Base-by-base conservation (phyloP, 163 green algal species). In the Volvox carteri region DNA sequence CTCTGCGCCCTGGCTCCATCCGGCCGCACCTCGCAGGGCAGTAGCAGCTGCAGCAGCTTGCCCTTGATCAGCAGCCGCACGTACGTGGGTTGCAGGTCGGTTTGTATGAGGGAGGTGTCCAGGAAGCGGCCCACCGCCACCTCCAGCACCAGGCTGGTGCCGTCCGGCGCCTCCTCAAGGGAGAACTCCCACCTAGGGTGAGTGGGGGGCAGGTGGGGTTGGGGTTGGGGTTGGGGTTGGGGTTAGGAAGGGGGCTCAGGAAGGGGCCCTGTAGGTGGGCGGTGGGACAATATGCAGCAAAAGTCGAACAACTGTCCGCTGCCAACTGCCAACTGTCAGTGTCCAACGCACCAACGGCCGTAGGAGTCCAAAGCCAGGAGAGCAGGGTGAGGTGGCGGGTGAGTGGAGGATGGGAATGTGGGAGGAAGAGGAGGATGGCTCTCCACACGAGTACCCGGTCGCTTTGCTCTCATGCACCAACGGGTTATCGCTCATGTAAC, bases 51-150 rank as follows among this genome's bases (percentile, higher is more conserved):
- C 90, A 99, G 94, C 92, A 99, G 87, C 70, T 93, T 92, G 12
- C 97, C 97, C 93, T 98, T 98, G 78, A 98, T 95, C 33, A 99
- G 94, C 67, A 99, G 89, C 4, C 96, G 92, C 25, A 97, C 94
- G 67, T 92, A 89, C 0, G 28, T 65, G 14, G 96, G 95, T 89
- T 97, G 96, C 74, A 98, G 95, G 91, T 99, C 97, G 25, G 95
- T 89, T 67, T 93, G 91, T 54, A 99, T 96, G 33, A 98, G 90
- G 18, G 90, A 95, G 19, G 95, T 97, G 92, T 98, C 96, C 72
- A 99, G 85, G 94, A 95, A 97, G 42, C 92, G 94, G 4, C 95
- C 96, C n/a, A 99, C 86, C 2, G 87, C 90, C 77, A 99, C 95
- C n/a, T 96, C 92, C 62, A 99, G 95, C 87, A 95, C 91, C 41